Evolutionary conservation across 2,329 filamentous ascomycete genomes (phyloP).

Genomic region (Colletotrichum camelliae): DNA sequence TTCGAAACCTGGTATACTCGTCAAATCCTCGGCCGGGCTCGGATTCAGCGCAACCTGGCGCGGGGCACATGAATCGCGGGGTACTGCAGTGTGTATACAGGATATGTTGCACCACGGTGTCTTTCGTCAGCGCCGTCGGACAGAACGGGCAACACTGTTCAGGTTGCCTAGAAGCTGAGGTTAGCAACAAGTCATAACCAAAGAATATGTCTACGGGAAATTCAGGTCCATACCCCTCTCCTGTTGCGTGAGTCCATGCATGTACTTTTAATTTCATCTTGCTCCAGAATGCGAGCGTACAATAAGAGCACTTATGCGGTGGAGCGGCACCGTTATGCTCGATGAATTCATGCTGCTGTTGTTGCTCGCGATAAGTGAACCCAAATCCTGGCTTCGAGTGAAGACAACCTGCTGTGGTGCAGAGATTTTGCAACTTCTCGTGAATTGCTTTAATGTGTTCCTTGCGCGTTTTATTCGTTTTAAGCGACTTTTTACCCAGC

Average conservation of each 20-base stretch:
- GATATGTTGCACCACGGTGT: neutral
- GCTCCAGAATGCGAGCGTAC: neutral
- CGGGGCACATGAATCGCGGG: neutral
- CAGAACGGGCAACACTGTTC: neutral
- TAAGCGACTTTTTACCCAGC: neutral
- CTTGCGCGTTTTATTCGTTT: neutral
- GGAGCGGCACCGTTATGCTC: neutral
- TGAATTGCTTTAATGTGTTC: neutral
- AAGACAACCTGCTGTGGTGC: neutral
- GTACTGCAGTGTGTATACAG: neutral
- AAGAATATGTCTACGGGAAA: neutral
- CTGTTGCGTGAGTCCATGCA: neutral
- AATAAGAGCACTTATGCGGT: neutral
- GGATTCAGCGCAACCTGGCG: neutral
- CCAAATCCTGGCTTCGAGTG: neutral
- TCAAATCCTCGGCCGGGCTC: neutral
- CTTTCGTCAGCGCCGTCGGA: neutral
- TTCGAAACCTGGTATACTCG: neutral
- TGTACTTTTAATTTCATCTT: neutral
- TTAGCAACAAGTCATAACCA: neutral
- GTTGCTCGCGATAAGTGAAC: neutral
- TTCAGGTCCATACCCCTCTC: neutral
- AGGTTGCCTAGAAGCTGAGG: neutral
- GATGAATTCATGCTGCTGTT: neutral
- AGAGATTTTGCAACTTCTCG: neutral